phyloP scores from a whole-genome alignment of 495 filamentous ascomycete genomes.

The Penicillium soppii region DNA sequence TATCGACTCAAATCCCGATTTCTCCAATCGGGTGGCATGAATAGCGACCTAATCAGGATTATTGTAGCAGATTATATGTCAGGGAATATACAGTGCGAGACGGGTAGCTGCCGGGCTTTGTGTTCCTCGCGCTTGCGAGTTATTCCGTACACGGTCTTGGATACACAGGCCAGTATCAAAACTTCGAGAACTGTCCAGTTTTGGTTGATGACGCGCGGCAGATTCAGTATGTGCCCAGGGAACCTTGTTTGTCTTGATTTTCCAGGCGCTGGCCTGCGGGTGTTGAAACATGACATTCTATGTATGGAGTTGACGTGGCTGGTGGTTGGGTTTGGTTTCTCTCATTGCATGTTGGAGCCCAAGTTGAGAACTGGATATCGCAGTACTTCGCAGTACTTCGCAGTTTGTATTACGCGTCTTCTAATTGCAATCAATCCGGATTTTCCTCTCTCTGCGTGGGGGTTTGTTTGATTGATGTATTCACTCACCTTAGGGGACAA shows the following conservation, averaged over 20 bases:
- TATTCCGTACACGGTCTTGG: conserved; percentile 64
- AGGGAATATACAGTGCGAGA: conserved; percentile 9
- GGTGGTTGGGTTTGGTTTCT: conserved; percentile 47
- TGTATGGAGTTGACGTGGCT: conserved; percentile 55
- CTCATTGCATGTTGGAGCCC: conserved; percentile 16
- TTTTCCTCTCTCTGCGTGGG: no score
- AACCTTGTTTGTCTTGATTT: conserved; percentile 28
- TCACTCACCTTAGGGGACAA: no score
- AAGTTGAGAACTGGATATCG: conserved; percentile 23
- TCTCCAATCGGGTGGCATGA: conserved; percentile 59
- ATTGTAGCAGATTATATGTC: background rate
- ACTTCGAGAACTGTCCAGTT: conserved; percentile 66
- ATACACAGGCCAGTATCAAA: conserved; percentile 67
- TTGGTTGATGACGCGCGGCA: conserved; percentile 49
- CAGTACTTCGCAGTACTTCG: no score
- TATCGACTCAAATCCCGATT: background rate
- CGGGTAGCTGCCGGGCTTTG: conserved; percentile 49
- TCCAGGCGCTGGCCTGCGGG: background rate
- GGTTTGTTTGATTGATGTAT: no score
- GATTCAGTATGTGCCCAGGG: conserved; percentile 50
- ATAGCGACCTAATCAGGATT: conserved; percentile 57
- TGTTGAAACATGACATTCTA: background rate
- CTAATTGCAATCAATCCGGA: no score
- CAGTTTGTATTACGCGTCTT: no score
- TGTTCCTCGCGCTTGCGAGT: conserved; percentile 57